These are phyloP conservation scores for Daldinia sp. DNA, from an alignment of 2,329 filamentous ascomycete species.

Conservation along the genomic window DNA sequence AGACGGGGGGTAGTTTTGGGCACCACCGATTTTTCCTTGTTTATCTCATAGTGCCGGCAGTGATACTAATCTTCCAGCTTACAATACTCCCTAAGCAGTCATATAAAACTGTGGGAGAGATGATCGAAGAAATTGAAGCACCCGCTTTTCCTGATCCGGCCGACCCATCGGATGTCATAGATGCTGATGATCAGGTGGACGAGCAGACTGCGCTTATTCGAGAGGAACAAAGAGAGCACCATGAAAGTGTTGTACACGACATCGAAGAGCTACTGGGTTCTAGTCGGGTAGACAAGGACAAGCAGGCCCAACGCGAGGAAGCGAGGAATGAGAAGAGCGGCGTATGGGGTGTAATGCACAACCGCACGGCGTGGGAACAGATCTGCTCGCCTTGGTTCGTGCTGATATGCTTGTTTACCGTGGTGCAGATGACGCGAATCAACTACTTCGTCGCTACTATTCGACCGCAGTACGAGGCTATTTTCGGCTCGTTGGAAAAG, in stretches of 20 bases:
- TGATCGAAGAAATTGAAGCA: conserved; percentile 78
- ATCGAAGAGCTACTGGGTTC: conserved; percentile 80
- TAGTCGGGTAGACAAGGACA: conserved; percentile 67
- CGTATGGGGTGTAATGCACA: conserved; percentile 89
- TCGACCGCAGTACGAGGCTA: conserved; percentile 81
- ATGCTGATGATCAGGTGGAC: conserved; percentile 67
- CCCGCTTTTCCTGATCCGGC: conserved; percentile 52
- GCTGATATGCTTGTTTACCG: conserved; percentile 84
- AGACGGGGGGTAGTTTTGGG: conserved; percentile 66
- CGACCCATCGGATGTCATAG: conserved; percentile 48
- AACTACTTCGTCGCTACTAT: conserved; percentile 95
- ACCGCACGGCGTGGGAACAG: conserved; percentile 76
- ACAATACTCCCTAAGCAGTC: conserved; percentile 79
- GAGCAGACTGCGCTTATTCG: conserved; percentile 67
- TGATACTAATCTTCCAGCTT: conserved; percentile 75
- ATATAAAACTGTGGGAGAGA: conserved; percentile 87
- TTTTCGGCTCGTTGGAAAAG: conserved; percentile 71
- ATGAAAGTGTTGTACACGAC: conserved; percentile 74
- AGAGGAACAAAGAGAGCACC: conserved; percentile 69
- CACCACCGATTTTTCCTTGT: conserved; percentile 76
- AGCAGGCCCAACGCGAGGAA: conserved; percentile 76
- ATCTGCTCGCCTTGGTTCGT: conserved; percentile 86
- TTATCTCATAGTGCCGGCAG: conserved; percentile 77
- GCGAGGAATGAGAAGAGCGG: conserved; percentile 77
- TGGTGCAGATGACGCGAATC: conserved; percentile 82